These are phyloP conservation scores for Penicillium taxi DNA, from an alignment of 495 filamentous ascomycete species.

Conservation along the genomic window DNA sequence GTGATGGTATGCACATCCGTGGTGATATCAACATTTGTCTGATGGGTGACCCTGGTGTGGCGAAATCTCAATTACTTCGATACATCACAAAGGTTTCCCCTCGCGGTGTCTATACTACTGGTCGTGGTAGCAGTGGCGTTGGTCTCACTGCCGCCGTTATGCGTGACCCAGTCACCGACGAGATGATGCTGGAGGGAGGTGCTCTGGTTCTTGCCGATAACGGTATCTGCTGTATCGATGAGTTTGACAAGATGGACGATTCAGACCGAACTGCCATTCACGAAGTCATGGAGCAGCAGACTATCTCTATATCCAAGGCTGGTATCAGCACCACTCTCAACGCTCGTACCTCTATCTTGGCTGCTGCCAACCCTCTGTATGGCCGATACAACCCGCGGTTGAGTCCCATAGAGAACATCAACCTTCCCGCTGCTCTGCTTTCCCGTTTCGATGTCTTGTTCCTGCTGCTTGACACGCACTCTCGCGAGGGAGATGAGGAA, in stretches of 20 bases:
- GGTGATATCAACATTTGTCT: slow-evolving; percentile 98
- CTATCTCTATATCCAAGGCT: slow-evolving; percentile 96
- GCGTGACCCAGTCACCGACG: slow-evolving; percentile 96
- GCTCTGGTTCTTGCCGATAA: slow-evolving; percentile 94
- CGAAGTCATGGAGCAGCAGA: slow-evolving; percentile 99
- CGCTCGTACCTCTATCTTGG: slow-evolving; percentile 93
- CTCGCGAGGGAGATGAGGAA: slow-evolving; percentile 79
- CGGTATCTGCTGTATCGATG: slow-evolving; percentile 98
- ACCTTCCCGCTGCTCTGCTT: slow-evolving; percentile 87
- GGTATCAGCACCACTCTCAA: slow-evolving; percentile 95
- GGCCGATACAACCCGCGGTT: slow-evolving; percentile 96
- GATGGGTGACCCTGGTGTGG: slow-evolving; percentile 99
- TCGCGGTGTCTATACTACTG: slow-evolving; percentile 94
- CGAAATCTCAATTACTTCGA: slow-evolving; percentile 94
- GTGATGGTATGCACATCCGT: slow-evolving; percentile 95
- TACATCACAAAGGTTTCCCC: slow-evolving; percentile 98
- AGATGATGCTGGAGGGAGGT: slow-evolving; percentile 97
- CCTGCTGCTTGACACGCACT: slow-evolving; percentile 88
- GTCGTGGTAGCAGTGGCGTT: slow-evolving; percentile 90
- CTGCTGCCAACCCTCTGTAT: slow-evolving; percentile 94
- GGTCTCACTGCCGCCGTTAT: slow-evolving; percentile 97
- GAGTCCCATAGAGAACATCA: slow-evolving; percentile 97
- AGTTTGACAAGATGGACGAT: slow-evolving; percentile 99
- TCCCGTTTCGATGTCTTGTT: slow-evolving; percentile 97
- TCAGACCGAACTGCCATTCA: slow-evolving; percentile 93